Evolutionary conservation across 2,329 filamentous ascomycete species (phyloP), one percentile per base, ranked within the genome.

Genomic region (Diplodia corticola): DNA sequence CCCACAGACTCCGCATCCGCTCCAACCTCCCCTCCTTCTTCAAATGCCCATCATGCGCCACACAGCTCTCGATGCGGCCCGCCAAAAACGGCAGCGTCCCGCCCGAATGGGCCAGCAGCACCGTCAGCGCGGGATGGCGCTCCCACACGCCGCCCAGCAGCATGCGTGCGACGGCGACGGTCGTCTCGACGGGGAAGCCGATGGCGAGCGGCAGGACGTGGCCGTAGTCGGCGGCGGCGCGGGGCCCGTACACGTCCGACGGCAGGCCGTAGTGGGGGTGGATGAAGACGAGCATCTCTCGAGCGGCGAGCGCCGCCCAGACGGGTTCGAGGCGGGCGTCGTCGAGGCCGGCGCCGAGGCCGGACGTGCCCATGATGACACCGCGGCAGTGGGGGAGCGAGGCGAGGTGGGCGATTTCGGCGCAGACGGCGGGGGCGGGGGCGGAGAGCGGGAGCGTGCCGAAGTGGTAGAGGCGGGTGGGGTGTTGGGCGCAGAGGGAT

Each of bases 241-340:
- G 82, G 0, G 91, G 86, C 0, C 93, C 93, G 79, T 91, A 97
- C 3, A 96, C 91, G 9, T 88, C 85, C 67, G 86, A 85, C 0
- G 92, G 93, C 2, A 97, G 85, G 1, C 93, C 93, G 75, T 97
- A 97, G 78, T 97, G 93, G 30, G 93, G 93, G 77, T 97, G 93
- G 61, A 97, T 78, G 80, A 97, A 97, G 57, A 96, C 82, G 26
- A 91, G 81, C 37, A 92, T 81, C 7, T 82, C 77, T 0, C 86
- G 85, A 48, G 85, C 83, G 49, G 91, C 86, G 1, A 97, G 78
- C 0, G 89, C 88, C 12, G 83, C 76, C 78, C 92, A 91, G 12
- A 97, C 84, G 0, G 90, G 88, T 40, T 94, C 84, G 28, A 97
- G 80, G 0, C 80, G 78, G 2, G 86, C 83, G 76, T 97, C 93